Base-by-base conservation (phyloP, 768 basidiomycete genomes). In the Naematelia aurantialba region DNA sequence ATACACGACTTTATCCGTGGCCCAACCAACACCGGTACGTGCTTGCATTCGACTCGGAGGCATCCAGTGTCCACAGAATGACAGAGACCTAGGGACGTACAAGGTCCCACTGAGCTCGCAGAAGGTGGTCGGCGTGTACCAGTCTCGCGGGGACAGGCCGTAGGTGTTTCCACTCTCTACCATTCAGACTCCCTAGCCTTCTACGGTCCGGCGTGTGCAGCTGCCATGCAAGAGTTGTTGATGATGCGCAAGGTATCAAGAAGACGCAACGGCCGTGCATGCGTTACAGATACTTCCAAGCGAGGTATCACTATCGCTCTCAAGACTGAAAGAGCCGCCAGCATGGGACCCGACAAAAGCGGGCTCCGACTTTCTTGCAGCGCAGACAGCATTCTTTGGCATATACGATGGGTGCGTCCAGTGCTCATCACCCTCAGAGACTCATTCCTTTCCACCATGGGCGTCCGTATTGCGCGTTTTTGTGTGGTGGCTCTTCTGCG, bases 351-450 rank as follows among this genome's bases (percentile, higher is more conserved):
- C 88, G 0, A 19, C 55, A 1, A 50, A 62, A 8, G 81, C 68
- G 5, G 69, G 65, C 2, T 52, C 80, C 1, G 80, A 85, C 30
- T 78, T 81, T 4, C 79, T 89, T 21, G 82, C 88, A 1, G 79
- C 84, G 26, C 90, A 96, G 75, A 88, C 86, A 5, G 82, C 90
- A 4, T 91, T 89, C 66, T 84, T 91, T 34, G 92, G 91, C 27
- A 86, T 96, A 57, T 96, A 91, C 74, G 92, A 96, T 59, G 92
- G 92, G 89, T 89, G 67, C 57, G 82, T 74, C 52, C 19, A 26
- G 5, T n/a, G n/a, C n/a, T n/a, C n/a, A n/a, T n/a, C n/a, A 19
- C 5, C 27, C 31, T 10, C 25, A 34, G 26, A 55, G 17, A 39
- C 34, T 39, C 34, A 39, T n/a, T n/a, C n/a, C 21, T 24, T 34